Evolutionary conservation across 2,329 filamentous ascomycete species (phyloP), one percentile per base, ranked within the genome.

Genomic region (Beauveria australis): DNA sequence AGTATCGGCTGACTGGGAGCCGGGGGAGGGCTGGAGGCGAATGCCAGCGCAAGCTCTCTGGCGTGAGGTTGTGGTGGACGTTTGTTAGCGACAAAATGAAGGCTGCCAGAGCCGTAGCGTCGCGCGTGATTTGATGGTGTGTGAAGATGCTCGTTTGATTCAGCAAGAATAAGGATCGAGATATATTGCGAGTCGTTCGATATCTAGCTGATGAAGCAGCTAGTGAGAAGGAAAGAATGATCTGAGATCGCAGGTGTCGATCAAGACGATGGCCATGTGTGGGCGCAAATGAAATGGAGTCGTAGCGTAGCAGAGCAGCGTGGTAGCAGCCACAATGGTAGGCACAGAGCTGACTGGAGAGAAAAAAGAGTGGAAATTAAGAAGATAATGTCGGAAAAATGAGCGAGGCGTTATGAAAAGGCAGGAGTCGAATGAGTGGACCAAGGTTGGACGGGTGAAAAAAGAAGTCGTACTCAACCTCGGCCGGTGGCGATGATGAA

Each of bases 401-500:
- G 46, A 59, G 30, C 6, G 16, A 19, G 41, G n/a, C 18, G 7
- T 43, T 18, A 43, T 9, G 41, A 19, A 19, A 33, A n/a, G 44
- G 19, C 28, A 18, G 5, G 30, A n/a, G 19, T 24, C 22, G 14
- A 28, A 49, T 9, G 19, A 40, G n/a, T 48, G 19, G 43, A 24
- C 16, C 14, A 5, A 33, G 18, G 16, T 7, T 51, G 33, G 55
- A n/a, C 55, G 19, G 46, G 18, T 19, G 22, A n/a, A n/a, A 47
- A 40, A 16, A 37, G 53, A n/a, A 37, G 54, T 3, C 28, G 30
- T 19, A 48, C 14, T 51, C 33, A 30, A 52, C 28, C 24, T 40
- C 26, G 33, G 56, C 48, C 56, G 26, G 40, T 51, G 48, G 48
- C 56, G 56, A 59, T 52, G 56, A 30, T 51, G 56, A 52, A 24